Evolutionary conservation across 2,329 filamentous ascomycete species (phyloP).

Genomic region (Epichloe uncinata): DNA sequence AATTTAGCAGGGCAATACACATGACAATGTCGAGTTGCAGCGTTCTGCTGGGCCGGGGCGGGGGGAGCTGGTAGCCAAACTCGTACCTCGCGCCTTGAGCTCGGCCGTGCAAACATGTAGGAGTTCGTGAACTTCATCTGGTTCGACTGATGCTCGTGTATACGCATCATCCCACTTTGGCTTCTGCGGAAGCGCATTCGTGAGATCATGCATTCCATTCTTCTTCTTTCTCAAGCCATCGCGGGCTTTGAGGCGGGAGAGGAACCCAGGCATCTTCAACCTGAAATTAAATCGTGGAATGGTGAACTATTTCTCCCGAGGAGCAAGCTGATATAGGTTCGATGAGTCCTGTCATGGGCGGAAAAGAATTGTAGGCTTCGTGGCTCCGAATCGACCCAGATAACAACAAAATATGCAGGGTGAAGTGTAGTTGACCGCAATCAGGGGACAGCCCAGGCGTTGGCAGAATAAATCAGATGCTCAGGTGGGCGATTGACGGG

Average conservation of each 20-base stretch:
- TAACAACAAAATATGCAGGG: too few relatives aligned
- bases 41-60: background rate
- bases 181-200: constrained; percentile 46
- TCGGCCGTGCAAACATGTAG: constrained; percentile 76
- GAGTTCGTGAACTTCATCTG: constrained; percentile 84
- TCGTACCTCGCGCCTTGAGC: constrained; percentile 84
- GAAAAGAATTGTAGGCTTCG: background rate
- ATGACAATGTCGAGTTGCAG: background rate
- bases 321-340: background rate
- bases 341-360: background rate
- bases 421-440: background rate
- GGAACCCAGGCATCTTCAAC: constrained; percentile 41
- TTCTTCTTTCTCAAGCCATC: constrained; percentile 61
- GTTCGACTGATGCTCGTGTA: constrained; percentile 65
- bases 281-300: background rate
- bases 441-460: background rate
- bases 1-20: background rate
- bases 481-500: background rate
- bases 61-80: constrained; percentile 1
- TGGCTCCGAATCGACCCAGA: background rate
- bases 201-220: constrained; percentile 36
- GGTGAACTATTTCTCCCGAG: background rate
- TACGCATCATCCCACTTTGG: constrained; percentile 83
- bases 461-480: background rate
- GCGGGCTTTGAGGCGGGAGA: constrained; percentile 60